A percentile compares a stretch with the other conserved stretches of the same genome.
Conservation (phyloP, 1,139 yeast species). For the Suhomyces wounanorum region DNA sequence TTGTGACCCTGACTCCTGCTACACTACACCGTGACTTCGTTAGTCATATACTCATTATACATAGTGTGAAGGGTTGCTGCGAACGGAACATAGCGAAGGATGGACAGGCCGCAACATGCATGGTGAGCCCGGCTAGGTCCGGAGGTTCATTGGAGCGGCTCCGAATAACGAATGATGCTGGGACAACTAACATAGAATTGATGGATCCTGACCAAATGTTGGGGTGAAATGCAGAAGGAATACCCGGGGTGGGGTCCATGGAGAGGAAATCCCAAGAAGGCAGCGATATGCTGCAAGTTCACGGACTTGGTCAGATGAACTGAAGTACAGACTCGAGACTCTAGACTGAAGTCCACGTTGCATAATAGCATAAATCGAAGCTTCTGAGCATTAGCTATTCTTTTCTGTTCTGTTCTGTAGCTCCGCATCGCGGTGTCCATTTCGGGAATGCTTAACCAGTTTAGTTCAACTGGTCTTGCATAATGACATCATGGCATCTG, state of each 20-base stretch:
- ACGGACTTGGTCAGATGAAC: background rate
- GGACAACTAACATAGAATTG: too few species aligned
- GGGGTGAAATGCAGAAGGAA: too few species aligned
- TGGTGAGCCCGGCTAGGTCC: too few species aligned
- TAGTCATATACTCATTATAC: constrained; percentile 7
- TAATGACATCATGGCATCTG: background rate
- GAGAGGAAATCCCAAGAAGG: too few species aligned
- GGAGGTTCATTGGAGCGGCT: too few species aligned
- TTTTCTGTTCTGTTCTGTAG: background rate
- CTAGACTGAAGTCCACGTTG: background rate
- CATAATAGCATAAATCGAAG: background rate
- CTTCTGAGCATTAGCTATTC: background rate
- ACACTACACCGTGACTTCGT: background rate
- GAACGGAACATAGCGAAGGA: background rate
- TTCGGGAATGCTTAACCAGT: background rate
- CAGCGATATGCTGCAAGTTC: too few species aligned
- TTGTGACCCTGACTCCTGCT: background rate
- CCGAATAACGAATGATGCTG: too few species aligned
- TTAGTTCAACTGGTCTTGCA: background rate
- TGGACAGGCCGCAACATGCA: background rate
- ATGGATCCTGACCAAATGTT: too few species aligned
- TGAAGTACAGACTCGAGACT: background rate
- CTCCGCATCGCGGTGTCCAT: background rate
- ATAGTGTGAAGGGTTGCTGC: background rate
- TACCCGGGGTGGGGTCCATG: too few species aligned